Evolutionary conservation across 2,329 filamentous ascomycete species (phyloP), one percentile per base, ranked within the genome.

Genomic region (Diaporthe nobilis): DNA sequence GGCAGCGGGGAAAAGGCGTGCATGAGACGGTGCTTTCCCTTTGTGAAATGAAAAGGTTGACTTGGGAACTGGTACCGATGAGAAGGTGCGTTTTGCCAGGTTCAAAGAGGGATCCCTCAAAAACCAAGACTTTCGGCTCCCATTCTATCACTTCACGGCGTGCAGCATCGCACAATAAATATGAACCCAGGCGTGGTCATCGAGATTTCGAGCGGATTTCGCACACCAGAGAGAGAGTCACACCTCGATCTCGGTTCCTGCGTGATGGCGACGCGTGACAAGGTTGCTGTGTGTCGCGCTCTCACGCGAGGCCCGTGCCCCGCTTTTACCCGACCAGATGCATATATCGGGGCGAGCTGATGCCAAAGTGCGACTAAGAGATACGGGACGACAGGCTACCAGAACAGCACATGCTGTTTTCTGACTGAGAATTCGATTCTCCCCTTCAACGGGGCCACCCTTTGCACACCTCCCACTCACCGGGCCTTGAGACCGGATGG

Each of bases 261-360:
- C 71, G 75, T 76, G 75, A 76, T 71, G 65, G 57, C 49, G 49
- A 75, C 57, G 72, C 75, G 75, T 75, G 75, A 76, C 71, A 71
- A 65, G 51, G 73, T 72, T 72, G 51, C 63, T 37, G 53, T 20
- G 71, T 31, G 73, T 75, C 74, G 76, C 77, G 76, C 73, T 70
- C 70, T 77, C 78, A 77, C 75, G 75, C 51, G 77, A 61, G 53
- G 57, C 49, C 4, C 20, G 34, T 22, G 74, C 61, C 55, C 74
- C 55, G 58, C 37, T 37, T 47, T 65, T 58, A 31, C 10, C 55
- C 63, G 37, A 12, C 2, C 8, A 17, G 10, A 67, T 75, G 49
- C 34, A 60, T 17, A 7, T 74, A 74, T 63, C 71, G 71, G 71
- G 71, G 61, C 34, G 10, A 13, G 47, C 65, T 68, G 65, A 68